phyloP scores from a whole-genome alignment of 441 rosid species.

The Populus trichocarpa region DNA sequence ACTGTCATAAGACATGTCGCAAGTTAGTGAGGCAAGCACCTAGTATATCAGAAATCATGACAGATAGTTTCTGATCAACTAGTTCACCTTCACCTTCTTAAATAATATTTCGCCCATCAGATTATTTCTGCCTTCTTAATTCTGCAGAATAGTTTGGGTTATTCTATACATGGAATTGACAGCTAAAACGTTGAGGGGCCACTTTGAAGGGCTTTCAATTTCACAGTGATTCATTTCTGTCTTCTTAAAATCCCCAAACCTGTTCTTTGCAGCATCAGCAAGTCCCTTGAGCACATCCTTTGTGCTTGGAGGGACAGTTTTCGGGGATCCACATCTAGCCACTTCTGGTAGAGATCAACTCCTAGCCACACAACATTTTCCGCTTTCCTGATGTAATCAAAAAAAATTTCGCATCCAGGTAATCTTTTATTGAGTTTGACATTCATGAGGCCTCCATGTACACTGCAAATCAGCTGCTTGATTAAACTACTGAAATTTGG shows the following conservation, averaged over 20 bases:
- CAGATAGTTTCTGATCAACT: conserved; percentile 7
- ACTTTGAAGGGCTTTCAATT: conserved; percentile 47
- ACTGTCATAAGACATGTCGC: conserved; percentile 38
- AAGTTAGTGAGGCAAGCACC: conserved; percentile 78
- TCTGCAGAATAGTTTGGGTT: conserved; percentile 51
- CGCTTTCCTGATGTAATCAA: conserved; percentile 37
- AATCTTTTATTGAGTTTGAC: conserved; percentile 47
- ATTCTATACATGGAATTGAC: conserved; percentile 72
- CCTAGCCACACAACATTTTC: conserved; percentile 56
- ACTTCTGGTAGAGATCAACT: conserved; percentile 65
- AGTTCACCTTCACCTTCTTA: background rate
- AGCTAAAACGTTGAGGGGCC: conserved; percentile 72
- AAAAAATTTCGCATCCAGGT: conserved; percentile 23
- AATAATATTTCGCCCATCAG: conserved; percentile 29
- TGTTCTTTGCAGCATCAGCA: conserved; percentile 43
- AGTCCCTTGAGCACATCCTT: conserved; percentile 51
- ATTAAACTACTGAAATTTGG: conserved; percentile 33
- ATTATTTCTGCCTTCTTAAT: conserved; percentile 26
- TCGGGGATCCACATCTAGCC: conserved; percentile 61
- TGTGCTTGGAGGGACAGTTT: conserved; percentile 40
- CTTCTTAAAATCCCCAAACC: conserved; percentile 40
- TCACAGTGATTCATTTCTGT: conserved; percentile 28
- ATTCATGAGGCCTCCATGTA: conserved; percentile 56
- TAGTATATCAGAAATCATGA: conserved; percentile 52
- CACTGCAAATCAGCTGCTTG: conserved; percentile 39